Percentiles rank a stretch among this genome's conserved stretches.
phyloP scores from a whole-genome alignment of 2,329 filamentous ascomycete genomes.

The Emericellopsis atlantica region DNA sequence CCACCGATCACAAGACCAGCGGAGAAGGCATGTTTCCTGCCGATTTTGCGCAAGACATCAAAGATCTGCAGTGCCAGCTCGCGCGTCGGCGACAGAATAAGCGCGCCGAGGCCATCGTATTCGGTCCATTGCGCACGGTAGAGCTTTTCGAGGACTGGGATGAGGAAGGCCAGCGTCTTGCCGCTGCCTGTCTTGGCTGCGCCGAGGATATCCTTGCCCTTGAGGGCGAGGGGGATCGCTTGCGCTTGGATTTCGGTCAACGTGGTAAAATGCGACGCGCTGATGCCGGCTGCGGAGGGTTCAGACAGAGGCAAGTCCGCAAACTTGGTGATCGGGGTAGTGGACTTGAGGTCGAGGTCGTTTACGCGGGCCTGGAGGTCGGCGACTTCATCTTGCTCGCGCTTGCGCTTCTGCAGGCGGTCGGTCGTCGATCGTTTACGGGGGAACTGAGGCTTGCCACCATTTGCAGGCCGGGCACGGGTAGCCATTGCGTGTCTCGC shows the following conservation, averaged over 20 bases:
- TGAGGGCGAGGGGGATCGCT: conserved; percentile 78
- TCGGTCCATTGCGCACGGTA: conserved; percentile 85
- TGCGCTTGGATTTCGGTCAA: conserved; percentile 86
- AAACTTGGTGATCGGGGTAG: conserved; percentile 50
- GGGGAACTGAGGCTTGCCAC: too few species aligned
- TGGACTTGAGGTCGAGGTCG: conserved; percentile 40
- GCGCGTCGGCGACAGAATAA: conserved; percentile 87
- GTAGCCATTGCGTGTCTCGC: too few species aligned
- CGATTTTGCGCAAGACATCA: conserved; percentile 82
- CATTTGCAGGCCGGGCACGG: too few species aligned
- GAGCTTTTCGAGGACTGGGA: conserved; percentile 86
- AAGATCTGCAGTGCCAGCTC: conserved; percentile 97
- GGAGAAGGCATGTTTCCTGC: conserved; percentile 78
- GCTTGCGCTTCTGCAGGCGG: conserved; percentile 23
- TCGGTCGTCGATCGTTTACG: too few species aligned
- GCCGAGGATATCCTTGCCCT: conserved; percentile 78
- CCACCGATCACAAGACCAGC: conserved; percentile 90
- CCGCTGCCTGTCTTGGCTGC: conserved; percentile 93
- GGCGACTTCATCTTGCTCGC: conserved; percentile 20
- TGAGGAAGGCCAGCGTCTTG: conserved; percentile 86
- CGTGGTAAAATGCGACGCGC: conserved; percentile 76
- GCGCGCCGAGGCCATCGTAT: conserved; percentile 77
- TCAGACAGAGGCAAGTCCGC: conserved; percentile 75
- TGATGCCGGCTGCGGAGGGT: conserved; percentile 66
- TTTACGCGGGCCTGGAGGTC: conserved; percentile 18